Base-by-base conservation (phyloP, 352 stramenopile species). In the Thalassiosira hispida region DNA sequence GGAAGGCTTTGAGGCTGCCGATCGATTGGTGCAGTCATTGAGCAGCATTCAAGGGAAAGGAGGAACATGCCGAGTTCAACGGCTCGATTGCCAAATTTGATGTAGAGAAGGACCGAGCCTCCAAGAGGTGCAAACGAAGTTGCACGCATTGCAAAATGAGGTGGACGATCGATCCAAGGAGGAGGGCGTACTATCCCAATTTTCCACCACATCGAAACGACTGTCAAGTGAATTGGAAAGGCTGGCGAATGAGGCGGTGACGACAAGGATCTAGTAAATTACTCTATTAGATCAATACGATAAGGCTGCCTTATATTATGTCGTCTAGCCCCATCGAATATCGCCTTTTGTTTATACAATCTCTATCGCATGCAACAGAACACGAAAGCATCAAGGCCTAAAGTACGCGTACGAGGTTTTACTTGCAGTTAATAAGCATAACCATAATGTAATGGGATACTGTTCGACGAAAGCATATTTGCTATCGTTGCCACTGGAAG, bases 1-100 rank as follows among this genome's bases (percentile, higher is more conserved):
- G 46, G 89, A 94, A 78, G 87, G 93, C 65, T 94, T 91, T 77
- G 87, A 94, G 67, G 55, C 86, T 22, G 89, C 89, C 0, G 89
- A 91, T 86, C 64, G 75, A 25, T 62, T 94, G 16, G 75, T 62
- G 27, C 52, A 64, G 76, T 88, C 0, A 85, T 93, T 56, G 78
- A 89, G n/a, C 49, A 62, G 27, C 81, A 92, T 57, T 62, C 84
- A 25, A 53, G 52, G 18, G 87, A 93, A 80, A 81, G 49, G 52
- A 79, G 14, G 81, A 90, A 68, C 63, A 84, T 29, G 47, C 52
- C 0, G 76, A 75, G 31, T 87, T 91, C 78, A 57, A 66, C 31
- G 27, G 79, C 12, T 56, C 69, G 1, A 79, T 93, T 52, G 56
- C 71, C 25, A 59, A 89, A 25, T 57, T 92, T 14, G 80, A 92